Conservation (phyloP, 768 basidiomycete species). For the Podaxis sp. region DNA sequence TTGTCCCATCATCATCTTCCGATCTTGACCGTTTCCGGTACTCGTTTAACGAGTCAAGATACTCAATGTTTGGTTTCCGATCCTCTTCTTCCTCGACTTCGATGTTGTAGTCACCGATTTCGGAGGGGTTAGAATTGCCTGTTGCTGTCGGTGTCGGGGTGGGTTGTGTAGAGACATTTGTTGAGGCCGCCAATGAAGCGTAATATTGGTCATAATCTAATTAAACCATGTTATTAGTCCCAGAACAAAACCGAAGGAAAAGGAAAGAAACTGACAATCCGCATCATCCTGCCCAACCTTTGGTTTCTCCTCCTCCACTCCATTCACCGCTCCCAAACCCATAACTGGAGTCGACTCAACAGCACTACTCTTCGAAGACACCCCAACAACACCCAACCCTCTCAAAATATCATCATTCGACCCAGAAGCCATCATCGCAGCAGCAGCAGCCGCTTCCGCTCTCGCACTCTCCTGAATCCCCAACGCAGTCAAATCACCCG, state of each 20-base stretch:
- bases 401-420: slow-evolving; percentile 72
- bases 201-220: slow-evolving; percentile 82
- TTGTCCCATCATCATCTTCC: slow-evolving; percentile 35
- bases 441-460: slow-evolving; percentile 29
- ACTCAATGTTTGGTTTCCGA: slow-evolving; percentile 59
- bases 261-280: slow-evolving; percentile 50
- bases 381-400: slow-evolving; percentile 58
- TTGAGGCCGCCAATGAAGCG: slow-evolving; percentile 65
- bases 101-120: slow-evolving; percentile 26
- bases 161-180: slow-evolving; percentile 48
- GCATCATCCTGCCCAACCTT: slow-evolving; percentile 45
- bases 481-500: slow-evolving; percentile 85
- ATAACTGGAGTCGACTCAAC: slow-evolving; percentile 4
- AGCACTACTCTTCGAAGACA: slow-evolving; percentile 16
- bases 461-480: slow-evolving; percentile 73
- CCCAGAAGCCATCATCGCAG: slow-evolving; percentile 2
- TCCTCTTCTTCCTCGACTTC: slow-evolving; percentile 62
- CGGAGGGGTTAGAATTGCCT: slow-evolving; percentile 45
- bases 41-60: slow-evolving; percentile 66
- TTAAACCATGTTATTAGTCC: neutral
- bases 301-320: slow-evolving; percentile 34
- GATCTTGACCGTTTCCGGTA: slow-evolving; percentile 74
- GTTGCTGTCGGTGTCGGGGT: slow-evolving; percentile 56
- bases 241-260: neutral
- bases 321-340: slow-evolving; percentile 14